Conservation (phyloP, 1,284 basidiomycete species). For the Testicularia cyperi region DNA sequence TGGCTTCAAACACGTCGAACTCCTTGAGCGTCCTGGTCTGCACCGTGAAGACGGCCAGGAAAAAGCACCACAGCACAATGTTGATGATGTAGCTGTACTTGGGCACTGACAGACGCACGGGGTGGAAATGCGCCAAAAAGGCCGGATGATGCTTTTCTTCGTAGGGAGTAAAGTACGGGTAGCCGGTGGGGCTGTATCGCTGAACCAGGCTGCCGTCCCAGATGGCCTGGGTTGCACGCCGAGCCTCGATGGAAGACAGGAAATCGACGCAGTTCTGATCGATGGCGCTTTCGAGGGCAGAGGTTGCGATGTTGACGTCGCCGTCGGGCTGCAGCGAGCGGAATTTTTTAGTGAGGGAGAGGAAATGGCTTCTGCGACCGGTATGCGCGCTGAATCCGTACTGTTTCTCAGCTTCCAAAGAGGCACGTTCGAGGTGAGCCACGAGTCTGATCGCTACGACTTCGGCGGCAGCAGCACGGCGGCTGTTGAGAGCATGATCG, state of each 20-base stretch:
- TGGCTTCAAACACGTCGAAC: conserved; percentile 38
- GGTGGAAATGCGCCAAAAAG: conserved; percentile 44
- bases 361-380: conserved; percentile 5
- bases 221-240: conserved; percentile 36
- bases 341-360: conserved; percentile 48
- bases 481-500: conserved; percentile 21
- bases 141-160: conserved; percentile 28
- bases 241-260: conserved; percentile 36
- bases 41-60: conserved; percentile 47
- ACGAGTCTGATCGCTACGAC: conserved; percentile 43
- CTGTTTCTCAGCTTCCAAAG: too few species aligned
- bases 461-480: conserved; percentile 37
- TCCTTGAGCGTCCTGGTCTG: conserved; percentile 35
- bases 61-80: conserved; percentile 44
- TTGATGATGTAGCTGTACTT: conserved; percentile 43
- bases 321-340: conserved; percentile 39
- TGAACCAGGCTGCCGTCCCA: conserved; percentile 46
- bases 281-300: conserved; percentile 47
- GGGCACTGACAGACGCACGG: conserved; percentile 43
- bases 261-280: conserved; percentile 43
- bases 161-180: conserved; percentile 44
- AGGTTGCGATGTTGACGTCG: conserved; percentile 33
- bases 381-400: conserved; percentile 1
- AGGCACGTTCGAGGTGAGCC: conserved; percentile 27
- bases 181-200: conserved; percentile 25